Evolutionary conservation across 768 basidiomycete genomes (phyloP), one percentile per base, ranked within the genome.

Genomic region (Hygrocybe coccinea): DNA sequence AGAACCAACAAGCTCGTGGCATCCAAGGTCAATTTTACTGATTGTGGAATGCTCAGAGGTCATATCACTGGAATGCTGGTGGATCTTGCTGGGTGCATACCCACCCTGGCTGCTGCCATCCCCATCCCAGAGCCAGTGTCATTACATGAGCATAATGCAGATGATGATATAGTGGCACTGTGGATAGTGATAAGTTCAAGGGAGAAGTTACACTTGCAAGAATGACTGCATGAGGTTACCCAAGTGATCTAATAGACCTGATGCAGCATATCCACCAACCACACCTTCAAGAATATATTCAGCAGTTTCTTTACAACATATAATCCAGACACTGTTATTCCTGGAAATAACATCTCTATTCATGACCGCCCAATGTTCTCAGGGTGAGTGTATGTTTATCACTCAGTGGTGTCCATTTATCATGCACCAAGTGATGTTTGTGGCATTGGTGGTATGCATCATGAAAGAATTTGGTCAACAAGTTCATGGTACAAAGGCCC

Each of bases 301-400:
- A 55, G 17, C 64, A 56, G 2, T 71, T 69, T 47, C 61, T 73
- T n/a, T 65, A 63, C 25, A 56, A 62, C 9, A 58, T 65, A 45
- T 15, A 35, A 36, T 4, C 39, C 24, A 7, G 35, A 12, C 11
- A 8, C 3, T n/a, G 17, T 19, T 5, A 29, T 12, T 33, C 5
- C 47, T 7, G 19, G 41, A 11, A 39, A 5, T 5, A 8, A 33
- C n/a, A n/a, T n/a, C n/a, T n/a, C n/a, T 9, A 19, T 55, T 2
- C 19, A 33, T 10, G 39, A 55, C 3, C 50, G 55, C 46, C 55
- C 58, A 0, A 45, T 38, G 1, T 59, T 60, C 22, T 17, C 1
- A 47, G 55, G 19, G 9, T 5, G 21, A 45, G 11, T 19, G 5
- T 7, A 41, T 22, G 9, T 15, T 8, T 19, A 15, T 17, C 8